phyloP scores from a whole-genome alignment of 257 asterid genomes.

The Mentha longifolia region DNA sequence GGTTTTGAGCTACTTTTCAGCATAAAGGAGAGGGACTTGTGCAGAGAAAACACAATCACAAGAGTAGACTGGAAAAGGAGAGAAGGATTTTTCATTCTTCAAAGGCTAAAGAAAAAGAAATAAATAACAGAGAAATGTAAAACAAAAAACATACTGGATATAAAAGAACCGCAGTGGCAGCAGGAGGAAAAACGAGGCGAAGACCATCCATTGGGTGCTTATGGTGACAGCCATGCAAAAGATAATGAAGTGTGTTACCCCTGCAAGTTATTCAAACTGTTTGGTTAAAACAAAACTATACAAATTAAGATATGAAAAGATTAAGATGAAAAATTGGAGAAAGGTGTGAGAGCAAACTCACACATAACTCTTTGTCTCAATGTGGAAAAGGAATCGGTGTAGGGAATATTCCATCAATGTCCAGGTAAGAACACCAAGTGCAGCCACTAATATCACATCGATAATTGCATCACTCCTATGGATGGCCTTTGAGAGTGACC shows the following conservation, averaged over 20 bases:
- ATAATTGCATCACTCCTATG: conserved; percentile 52
- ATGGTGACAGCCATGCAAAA: conserved; percentile 89
- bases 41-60: neutral
- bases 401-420: conserved; percentile 75
- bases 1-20: neutral
- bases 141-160: conserved; percentile 54
- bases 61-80: neutral
- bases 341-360: conserved; percentile 32
- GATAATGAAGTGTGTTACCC: conserved; percentile 81
- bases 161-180: conserved; percentile 66
- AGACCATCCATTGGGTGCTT: conserved; percentile 93
- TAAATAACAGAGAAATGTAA: neutral
- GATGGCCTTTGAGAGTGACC: conserved; percentile 54
- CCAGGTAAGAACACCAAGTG: conserved; percentile 65
- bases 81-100: neutral
- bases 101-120: neutral
- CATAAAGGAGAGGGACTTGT: neutral
- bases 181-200: conserved; percentile 86
- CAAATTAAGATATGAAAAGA: neutral
- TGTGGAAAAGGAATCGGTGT: conserved; percentile 78
- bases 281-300: conserved; percentile 13
- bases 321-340: neutral
- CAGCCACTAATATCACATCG: conserved; percentile 44
- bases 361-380: conserved; percentile 65
- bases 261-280: conserved; percentile 43